Percentiles rank a stretch among this genome's conserved stretches.
phyloP scores from a whole-genome alignment of 495 filamentous ascomycete genomes.

The Penicillium bovifimosum region DNA sequence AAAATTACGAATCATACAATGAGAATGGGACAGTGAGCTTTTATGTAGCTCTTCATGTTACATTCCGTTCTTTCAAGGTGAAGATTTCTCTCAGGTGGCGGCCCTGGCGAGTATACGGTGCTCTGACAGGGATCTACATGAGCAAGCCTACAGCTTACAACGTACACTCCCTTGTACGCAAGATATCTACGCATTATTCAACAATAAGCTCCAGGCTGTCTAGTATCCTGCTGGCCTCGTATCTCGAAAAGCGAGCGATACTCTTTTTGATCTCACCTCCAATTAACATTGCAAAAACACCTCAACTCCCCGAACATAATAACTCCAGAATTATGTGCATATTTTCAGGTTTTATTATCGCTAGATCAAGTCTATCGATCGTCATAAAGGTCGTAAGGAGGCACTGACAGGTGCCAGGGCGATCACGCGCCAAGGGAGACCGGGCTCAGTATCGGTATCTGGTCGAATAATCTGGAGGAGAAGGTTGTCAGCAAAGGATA shows the following conservation, averaged over 20 bases:
- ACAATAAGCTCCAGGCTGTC: no score
- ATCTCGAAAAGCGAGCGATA: neutral
- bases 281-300: neutral
- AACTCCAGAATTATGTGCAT: constrained; percentile 3
- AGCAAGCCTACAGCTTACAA: no score
- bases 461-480: constrained; percentile 67
- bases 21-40: neutral
- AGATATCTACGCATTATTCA: no score
- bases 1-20: neutral
- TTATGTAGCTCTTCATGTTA: neutral
- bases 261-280: neutral
- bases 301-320: constrained; percentile 3
- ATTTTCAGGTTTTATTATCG: constrained; percentile 3
- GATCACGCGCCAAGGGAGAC: neutral
- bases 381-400: constrained; percentile 19
- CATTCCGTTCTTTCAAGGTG: neutral
- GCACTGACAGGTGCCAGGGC: neutral
- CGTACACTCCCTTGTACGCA: no score
- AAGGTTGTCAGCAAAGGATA: constrained; percentile 12
- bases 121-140: no score
- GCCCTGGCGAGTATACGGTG: no score
- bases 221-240: neutral
- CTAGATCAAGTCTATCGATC: constrained; percentile 4
- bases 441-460: constrained; percentile 65
- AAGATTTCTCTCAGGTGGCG: neutral